A percentile compares a stretch with the other conserved stretches of the same genome.
Conservation (phyloP, 2,329 filamentous ascomycete species). For the Grosmannia huntii region DNA sequence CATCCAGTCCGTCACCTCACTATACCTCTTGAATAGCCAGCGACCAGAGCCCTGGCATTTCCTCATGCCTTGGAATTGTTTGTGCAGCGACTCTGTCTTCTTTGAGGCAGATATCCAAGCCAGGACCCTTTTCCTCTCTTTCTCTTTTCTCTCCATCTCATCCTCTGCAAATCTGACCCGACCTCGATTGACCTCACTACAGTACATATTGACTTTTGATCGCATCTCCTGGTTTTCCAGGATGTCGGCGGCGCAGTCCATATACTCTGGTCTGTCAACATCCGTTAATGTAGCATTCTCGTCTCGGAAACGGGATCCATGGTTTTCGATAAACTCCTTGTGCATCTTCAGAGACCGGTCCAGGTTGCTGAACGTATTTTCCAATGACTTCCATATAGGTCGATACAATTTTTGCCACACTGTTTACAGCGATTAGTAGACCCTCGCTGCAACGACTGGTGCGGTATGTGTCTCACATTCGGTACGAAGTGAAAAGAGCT, state of each 20-base stretch:
- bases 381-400: neutral
- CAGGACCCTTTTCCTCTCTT: neutral
- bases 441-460: neutral
- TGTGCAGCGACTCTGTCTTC: neutral
- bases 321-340: neutral
- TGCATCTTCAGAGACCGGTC: neutral
- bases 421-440: neutral
- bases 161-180: too few relatives aligned
- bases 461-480: neutral
- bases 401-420: neutral
- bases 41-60: neutral
- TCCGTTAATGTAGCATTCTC: neutral
- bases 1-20: neutral
- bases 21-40: neutral
- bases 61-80: neutral
- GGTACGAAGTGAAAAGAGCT: neutral
- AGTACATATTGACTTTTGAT: too few relatives aligned
- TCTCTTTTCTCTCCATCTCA: neutral
- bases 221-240: too few relatives aligned
- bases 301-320: neutral
- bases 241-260: too few relatives aligned
- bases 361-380: neutral
- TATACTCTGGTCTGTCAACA: too few relatives aligned
- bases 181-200: too few relatives aligned
- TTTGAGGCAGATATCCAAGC: neutral